phyloP scores from a whole-genome alignment of 768 basidiomycete genomes.

The Myochromella boudieri region DNA sequence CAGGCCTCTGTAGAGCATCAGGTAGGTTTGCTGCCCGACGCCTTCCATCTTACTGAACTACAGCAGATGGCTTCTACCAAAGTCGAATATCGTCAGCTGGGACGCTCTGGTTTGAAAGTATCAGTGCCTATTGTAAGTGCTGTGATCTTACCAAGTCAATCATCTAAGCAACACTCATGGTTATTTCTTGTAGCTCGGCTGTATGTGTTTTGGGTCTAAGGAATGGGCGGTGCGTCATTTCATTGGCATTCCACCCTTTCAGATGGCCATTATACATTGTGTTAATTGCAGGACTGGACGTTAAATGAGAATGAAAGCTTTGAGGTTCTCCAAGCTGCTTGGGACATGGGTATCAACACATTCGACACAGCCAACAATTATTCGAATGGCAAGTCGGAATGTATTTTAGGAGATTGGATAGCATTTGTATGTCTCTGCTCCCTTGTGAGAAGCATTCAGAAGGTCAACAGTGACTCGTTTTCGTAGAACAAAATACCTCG shows the following conservation, averaged over 20 bases:
- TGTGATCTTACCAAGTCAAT: not conserved
- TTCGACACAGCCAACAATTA: slow-evolving; percentile 39
- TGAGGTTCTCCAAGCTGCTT: slow-evolving; percentile 41
- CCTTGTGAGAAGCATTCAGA: no score
- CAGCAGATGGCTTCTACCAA: no score
- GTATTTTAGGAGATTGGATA: slow-evolving; percentile 4
- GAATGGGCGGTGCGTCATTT: slow-evolving; percentile 13
- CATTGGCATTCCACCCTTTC: not conserved
- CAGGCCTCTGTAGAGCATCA: no score
- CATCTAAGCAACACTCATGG: no score
- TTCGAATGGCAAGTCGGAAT: slow-evolving; percentile 9
- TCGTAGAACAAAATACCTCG: slow-evolving; percentile 15
- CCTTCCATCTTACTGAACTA: no score
- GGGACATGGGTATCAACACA: slow-evolving; percentile 34
- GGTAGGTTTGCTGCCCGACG: no score
- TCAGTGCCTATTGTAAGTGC: slow-evolving; percentile 13
- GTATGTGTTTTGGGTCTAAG: slow-evolving; percentile 15
- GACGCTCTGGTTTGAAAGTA: slow-evolving; percentile 13
- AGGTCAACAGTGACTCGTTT: not conserved
- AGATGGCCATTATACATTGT: not conserved
- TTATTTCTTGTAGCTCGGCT: slow-evolving; percentile 12
- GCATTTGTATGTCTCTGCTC: not conserved
- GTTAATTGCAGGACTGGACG: not conserved
- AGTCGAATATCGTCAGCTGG: slow-evolving; percentile 13
- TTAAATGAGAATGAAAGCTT: not conserved